phyloP scores from a whole-genome alignment of 441 rosid species.

The Corymbia calophylla region DNA sequence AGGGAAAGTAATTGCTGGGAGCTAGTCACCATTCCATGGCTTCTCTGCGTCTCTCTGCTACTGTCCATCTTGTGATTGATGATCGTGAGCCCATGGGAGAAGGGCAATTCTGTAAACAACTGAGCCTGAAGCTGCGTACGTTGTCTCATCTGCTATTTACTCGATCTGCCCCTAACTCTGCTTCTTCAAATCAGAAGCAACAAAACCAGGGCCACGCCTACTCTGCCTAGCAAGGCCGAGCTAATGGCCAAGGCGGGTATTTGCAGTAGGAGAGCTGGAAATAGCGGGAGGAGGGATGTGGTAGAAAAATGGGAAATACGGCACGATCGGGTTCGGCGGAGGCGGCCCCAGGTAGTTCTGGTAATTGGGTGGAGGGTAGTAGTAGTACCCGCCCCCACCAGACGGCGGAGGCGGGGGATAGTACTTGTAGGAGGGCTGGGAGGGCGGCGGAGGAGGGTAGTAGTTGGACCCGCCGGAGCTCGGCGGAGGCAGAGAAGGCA shows the following conservation, averaged over 20 bases:
- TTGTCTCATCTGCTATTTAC: not conserved
- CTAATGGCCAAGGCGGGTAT: not conserved
- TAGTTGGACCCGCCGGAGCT: slow-evolving; percentile 32
- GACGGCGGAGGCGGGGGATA: slow-evolving; percentile 60
- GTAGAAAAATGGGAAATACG: slow-evolving; percentile 81
- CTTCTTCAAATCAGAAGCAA: not conserved
- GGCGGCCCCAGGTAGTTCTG: slow-evolving; percentile 57
- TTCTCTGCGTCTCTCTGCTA: not conserved
- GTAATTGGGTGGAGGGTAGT: slow-evolving; percentile 52
- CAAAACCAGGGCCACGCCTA: not conserved
- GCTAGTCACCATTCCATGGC: not conserved
- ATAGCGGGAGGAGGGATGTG: slow-evolving; percentile 53
- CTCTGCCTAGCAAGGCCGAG: not conserved
- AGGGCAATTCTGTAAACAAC: not conserved
- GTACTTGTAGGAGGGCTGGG: slow-evolving; percentile 37
- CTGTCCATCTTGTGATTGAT: not conserved
- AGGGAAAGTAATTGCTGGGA: not conserved
- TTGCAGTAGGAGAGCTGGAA: not conserved
- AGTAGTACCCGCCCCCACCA: slow-evolving; percentile 25
- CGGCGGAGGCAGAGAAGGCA: slow-evolving; percentile 57
- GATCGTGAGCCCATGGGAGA: not conserved
- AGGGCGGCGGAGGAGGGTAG: slow-evolving; percentile 62
- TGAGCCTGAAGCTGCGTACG: not conserved
- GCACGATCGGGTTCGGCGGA: slow-evolving; percentile 88
- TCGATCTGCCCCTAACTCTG: not conserved